Evolutionary conservation across 495 filamentous ascomycete species (phyloP).

Genomic region (Penicillium tannophilum): DNA sequence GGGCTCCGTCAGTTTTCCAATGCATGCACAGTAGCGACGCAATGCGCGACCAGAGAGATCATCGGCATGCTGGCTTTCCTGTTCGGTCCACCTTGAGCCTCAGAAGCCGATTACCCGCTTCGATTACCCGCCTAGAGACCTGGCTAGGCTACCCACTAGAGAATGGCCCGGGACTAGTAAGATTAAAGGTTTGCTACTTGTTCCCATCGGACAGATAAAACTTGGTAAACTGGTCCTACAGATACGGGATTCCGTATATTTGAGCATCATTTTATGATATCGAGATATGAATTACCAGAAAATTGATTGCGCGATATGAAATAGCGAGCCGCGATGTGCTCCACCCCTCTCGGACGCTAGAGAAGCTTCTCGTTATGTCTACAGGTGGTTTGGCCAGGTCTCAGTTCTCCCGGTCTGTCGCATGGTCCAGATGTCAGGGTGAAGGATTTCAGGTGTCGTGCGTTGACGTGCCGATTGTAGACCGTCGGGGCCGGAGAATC

Average conservation of each 20-base stretch:
- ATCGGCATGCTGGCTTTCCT: conserved; percentile 10
- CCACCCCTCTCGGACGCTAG: background rate
- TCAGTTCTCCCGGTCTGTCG: conserved; percentile 1
- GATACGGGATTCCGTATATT: background rate
- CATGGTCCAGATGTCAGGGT: conserved; percentile 4
- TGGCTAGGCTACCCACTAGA: conserved; percentile 3
- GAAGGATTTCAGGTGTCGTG: conserved; percentile 10
- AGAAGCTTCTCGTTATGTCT: background rate
- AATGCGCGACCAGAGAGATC: conserved; percentile 8
- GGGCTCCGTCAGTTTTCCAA: conserved; percentile 11
- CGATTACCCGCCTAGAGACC: conserved; percentile 13
- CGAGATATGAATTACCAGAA: no score
- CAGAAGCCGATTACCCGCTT: conserved; percentile 19
- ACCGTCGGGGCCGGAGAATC: conserved; percentile 2
- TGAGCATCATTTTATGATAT: background rate
- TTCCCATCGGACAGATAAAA: conserved; percentile 8
- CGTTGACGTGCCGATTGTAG: conserved; percentile 15
- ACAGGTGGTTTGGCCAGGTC: background rate
- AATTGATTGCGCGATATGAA: no score
- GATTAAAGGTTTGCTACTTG: conserved; percentile 1
- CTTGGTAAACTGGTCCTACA: background rate
- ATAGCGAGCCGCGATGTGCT: background rate
- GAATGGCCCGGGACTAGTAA: background rate
- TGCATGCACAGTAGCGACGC: conserved; percentile 5
- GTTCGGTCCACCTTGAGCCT: conserved; percentile 21